Evolutionary conservation across 805 yeast genomes (phyloP), one percentile per base, ranked within the genome.

Genomic region (Zygosaccharomyces siamensis): DNA sequence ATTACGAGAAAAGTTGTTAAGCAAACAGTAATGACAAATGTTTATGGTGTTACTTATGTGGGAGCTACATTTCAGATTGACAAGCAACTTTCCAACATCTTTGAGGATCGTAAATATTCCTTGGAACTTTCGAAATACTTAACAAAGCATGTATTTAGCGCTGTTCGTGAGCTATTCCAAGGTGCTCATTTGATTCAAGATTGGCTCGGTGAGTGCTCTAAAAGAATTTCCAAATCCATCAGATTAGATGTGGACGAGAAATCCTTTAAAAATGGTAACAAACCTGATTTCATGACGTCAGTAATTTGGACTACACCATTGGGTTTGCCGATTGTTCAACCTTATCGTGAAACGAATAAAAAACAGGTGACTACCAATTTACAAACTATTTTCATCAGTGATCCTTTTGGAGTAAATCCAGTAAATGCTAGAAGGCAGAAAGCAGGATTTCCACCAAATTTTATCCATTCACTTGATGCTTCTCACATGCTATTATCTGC

Each of bases 231-330:
- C 10, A 84, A 84, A 60, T 83, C 95, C 4, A 79, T 88, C 14
- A 75, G 92, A 40, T 66, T 86, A 11, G 90, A 84, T 57, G 71
- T 78, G 40, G 83, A 77, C 32, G 75, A 74, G 32, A 73, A 68
- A 39, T 55, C 67, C 12, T 61, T 65, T 26, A 66, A 72, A 50
- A 66, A 72, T 23, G 71, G 71, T 24, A 78, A 75, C 46, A 75
- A 75, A 43, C 84, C 84, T 4, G 81, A 78, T 49, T 84, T 80
- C 60, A 79, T 88, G 77, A 81, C 96, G 1, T 80, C 95, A 4
- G 97, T 93, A 6, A 89, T 93, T 57, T 93, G 99, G 99, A 93
- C 99, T 0, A 85, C 98, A 0, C 98, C 99, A 1, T 69, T 92
- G 35, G 96, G 97, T 3, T 73, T 93, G 52, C 97, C 98, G 2